Evolutionary conservation across 75 land plant genomes (phyloP), one percentile per base, ranked within the genome.

Genomic region (Picea glauca): DNA sequence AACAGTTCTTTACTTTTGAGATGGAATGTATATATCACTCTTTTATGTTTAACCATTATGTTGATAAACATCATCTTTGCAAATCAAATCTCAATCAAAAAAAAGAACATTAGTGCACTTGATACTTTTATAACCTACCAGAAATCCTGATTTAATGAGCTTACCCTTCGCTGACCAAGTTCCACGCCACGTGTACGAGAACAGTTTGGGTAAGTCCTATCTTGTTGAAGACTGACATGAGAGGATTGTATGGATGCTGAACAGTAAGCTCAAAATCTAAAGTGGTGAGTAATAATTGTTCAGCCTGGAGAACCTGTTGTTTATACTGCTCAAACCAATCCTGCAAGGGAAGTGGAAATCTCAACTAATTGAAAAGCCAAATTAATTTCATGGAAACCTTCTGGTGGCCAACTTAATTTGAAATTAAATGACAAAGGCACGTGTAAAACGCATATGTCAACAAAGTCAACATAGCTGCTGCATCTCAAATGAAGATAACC

Each of bases 141-240:
- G 14, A 21, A 63, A 58, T 12, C 35, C 40, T 66, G 17, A 66
- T 66, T 32, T 38, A 54, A 80, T 21, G 74, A 65, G 68, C 88
- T 84, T 89, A 93, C 95, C 91, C 95, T 85, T 91, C 91, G 77
- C 82, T 93, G 77, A 93, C 80, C 81, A 93, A 83, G 82, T 83
- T 85, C 78, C 85, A 81, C 76, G 95, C 93, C 79, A 93, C 38
- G 63, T 84, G 78, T 75, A 85, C 79, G 78, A 93, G 76, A 58
- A 80, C 77, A 60, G 85, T 68, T 62, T 88, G 87, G 75, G 89
- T 66, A 62, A 90, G 86, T 61, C 94, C 94, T 78, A 90, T 76
- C 82, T 87, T 92, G 64, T 57, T 82, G 35, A 90, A 81, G 77
- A 82, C 79, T 21, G 93, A 78, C 54, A 85, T 87, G 30, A 93